These are phyloP conservation scores for Pyricularia pennisetigena DNA, from an alignment of 2,329 filamentous ascomycete genomes.

Conservation along the genomic window DNA sequence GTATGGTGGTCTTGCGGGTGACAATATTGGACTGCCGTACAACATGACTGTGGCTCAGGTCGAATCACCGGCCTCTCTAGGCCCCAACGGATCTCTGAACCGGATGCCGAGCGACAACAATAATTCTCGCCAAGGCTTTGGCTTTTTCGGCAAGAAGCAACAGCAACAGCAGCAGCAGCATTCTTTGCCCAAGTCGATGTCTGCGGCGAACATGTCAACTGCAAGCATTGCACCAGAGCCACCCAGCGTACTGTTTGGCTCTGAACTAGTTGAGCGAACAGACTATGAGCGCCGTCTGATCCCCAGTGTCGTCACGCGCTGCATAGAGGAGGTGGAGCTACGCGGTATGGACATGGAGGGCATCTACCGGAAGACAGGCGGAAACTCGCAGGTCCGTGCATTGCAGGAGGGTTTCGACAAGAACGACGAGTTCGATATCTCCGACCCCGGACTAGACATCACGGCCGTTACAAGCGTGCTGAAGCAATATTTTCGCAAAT, in stretches of 20 bases:
- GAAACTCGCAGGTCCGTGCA: constrained; percentile 78
- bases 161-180: constrained; percentile 8
- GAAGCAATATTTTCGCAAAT: constrained; percentile 95
- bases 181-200: constrained; percentile 40
- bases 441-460: constrained; percentile 87
- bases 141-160: constrained; percentile 58
- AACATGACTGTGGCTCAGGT: constrained; percentile 53
- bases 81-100: constrained; percentile 13
- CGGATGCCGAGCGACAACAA: constrained; percentile 12
- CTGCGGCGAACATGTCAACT: constrained; percentile 28
- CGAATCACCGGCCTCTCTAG: constrained; percentile 30
- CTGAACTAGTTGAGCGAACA: constrained; percentile 75
- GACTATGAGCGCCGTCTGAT: constrained; percentile 85
- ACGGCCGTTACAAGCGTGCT: constrained; percentile 90
- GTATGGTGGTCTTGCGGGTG: constrained; percentile 44
- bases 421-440: constrained; percentile 80
- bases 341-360: constrained; percentile 96
- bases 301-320: constrained; percentile 81
- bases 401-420: constrained; percentile 90
- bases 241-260: constrained; percentile 66
- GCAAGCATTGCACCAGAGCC: constrained; percentile 33
- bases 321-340: constrained; percentile 92
- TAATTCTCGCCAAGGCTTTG: constrained; percentile 45
- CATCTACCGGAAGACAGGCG: constrained; percentile 95
- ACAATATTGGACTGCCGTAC: constrained; percentile 61